Percentiles rank a stretch among this genome's conserved stretches.
These are phyloP conservation scores for Monotropa hypopitys DNA, from an alignment of 179 eudicot species.

Conservation along the genomic window DNA sequence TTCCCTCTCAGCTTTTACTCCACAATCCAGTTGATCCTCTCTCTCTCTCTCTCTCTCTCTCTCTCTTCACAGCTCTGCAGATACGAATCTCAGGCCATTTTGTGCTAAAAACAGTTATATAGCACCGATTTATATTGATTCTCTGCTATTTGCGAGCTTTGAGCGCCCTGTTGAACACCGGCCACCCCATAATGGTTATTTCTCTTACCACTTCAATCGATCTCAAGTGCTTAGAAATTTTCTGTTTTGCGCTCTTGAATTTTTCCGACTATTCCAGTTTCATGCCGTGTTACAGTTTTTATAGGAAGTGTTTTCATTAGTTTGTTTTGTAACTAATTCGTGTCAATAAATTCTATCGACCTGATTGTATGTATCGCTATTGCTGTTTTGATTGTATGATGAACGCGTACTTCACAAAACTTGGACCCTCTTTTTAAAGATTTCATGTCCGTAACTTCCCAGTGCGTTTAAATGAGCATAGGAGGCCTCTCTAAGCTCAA, in stretches of 20 bases:
- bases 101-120: not conserved
- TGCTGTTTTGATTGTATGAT: not conserved
- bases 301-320: not conserved
- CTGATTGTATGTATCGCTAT: not conserved
- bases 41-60: not conserved
- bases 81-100: not conserved
- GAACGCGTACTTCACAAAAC: not conserved
- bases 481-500: not conserved
- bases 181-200: constrained; percentile 1
- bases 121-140: not conserved
- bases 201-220: not conserved
- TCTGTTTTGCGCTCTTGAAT: not conserved
- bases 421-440: not conserved
- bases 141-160: not conserved
- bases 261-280: not conserved
- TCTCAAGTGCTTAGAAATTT: not conserved
- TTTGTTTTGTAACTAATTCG: not conserved
- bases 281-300: too few species aligned
- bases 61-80: not conserved
- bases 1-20: too few species aligned
- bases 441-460: not conserved
- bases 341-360: not conserved
- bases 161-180: not conserved
- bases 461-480: not conserved
- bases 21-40: too few species aligned